Base-by-base conservation (phyloP, 1,284 basidiomycete genomes). In the Cerioporus squamosus region DNA sequence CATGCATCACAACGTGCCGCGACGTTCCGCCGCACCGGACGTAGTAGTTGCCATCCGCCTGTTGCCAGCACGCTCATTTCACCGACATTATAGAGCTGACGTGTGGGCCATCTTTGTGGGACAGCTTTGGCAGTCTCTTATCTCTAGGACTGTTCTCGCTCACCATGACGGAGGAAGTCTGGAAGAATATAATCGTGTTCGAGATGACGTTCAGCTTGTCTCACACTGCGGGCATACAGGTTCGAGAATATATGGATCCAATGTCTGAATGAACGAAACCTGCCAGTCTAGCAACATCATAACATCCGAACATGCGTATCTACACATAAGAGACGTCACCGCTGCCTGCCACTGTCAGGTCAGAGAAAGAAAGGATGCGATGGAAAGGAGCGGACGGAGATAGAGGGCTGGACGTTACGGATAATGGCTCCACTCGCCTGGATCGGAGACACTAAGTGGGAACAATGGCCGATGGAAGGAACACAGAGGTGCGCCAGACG, bases 71-170 rank as follows among this genome's bases (percentile, higher is more conserved):
- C 20, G 33, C 22, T 26, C 33, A 24, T 56, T 57, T 57, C 52
- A 20, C 59, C 59, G 59, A 61, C 42, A 61, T 61, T 61, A 57
- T 23, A 17, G 31, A 36, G 15, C 29, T 15, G 51, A 26, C 43
- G n/a, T 56, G 43, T 31, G 26, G 40, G 8, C n/a, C 26, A 22
- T 12, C 4, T n/a, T 18, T 18, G 4, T 10, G 10, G 22, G 51
- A 26, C 42, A 14, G n/a, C 18, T 22, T 40, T 26, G 50, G 22
- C 29, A 50, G 33, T 18, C 12, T 22, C 38, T 43, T 42, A 49
- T 44, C 52, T 36, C 29, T 29, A 29, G 26, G 9, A 29, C n/a
- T 29, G 26, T 29, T 29, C 26, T 3, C 9, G 26, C 26, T 6
- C 26, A 29, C 26, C 9, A 29, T 29, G 26, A 29, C 26, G 9